phyloP scores from a whole-genome alignment of 495 filamentous ascomycete genomes.

The Jackrogersella multiformis region DNA sequence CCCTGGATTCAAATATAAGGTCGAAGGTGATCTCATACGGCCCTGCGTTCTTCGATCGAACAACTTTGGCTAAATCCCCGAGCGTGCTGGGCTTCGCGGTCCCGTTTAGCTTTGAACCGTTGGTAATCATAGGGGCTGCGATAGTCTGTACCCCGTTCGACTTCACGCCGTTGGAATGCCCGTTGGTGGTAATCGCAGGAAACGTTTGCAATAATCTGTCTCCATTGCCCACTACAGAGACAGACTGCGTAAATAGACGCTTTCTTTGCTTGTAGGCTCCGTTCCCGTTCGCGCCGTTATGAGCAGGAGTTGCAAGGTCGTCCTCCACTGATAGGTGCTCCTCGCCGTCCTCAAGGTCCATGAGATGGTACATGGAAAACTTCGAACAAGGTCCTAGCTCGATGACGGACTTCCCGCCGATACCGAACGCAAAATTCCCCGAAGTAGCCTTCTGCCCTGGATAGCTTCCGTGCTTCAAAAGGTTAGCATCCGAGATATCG shows the following conservation, averaged over 20 bases:
- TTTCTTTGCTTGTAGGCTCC: constrained; percentile 16
- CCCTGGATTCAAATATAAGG: constrained; percentile 54
- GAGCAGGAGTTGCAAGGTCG: background rate
- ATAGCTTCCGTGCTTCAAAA: constrained; percentile 56
- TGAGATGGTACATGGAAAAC: constrained; percentile 61
- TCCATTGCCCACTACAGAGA: constrained; percentile 19
- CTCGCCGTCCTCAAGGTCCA: constrained; percentile 50
- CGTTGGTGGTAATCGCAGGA: background rate
- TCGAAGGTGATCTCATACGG: constrained; percentile 63
- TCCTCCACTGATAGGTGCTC: constrained; percentile 28
- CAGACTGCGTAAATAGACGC: constrained; percentile 25
- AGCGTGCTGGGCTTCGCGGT: constrained; percentile 19
- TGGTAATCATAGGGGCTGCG: background rate
- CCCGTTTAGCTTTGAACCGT: constrained; percentile 11
- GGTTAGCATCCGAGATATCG: constrained; percentile 6
- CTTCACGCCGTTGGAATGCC: background rate
- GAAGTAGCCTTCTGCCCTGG: constrained; percentile 54
- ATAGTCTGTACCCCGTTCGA: background rate
- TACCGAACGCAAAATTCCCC: constrained; percentile 57
- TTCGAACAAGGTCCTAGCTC: constrained; percentile 49
- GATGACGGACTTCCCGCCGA: constrained; percentile 51
- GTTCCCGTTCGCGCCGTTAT: constrained; percentile 17
- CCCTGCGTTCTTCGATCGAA: constrained; percentile 62
- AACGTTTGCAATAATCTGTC: background rate
- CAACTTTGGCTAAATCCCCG: constrained; percentile 52